A percentile compares a stretch with the other conserved stretches of the same genome.
Conservation (phyloP, 495 filamentous ascomycete genomes). For the Schizothecium vesticola region DNA sequence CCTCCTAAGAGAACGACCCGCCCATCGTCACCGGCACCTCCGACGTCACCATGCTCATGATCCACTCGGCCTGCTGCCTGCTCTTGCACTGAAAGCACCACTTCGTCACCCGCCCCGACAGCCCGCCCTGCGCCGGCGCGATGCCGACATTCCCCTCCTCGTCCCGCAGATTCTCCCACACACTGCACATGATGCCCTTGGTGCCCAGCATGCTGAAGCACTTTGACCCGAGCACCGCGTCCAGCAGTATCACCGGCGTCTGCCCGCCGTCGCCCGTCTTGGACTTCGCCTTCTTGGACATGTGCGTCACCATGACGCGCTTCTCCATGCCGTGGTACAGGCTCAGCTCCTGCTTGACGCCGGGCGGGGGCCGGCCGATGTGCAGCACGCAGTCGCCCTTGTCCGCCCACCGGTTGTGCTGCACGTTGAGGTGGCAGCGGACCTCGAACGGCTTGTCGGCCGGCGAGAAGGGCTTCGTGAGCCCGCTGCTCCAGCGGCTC, state of each 20-base stretch:
- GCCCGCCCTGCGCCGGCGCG: constrained; percentile 63
- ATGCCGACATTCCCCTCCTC: constrained; percentile 61
- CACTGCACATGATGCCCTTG: constrained; percentile 78
- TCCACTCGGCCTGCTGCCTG: constrained; percentile 40
- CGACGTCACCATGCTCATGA: constrained; percentile 39
- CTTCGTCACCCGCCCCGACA: constrained; percentile 64
- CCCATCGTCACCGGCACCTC: constrained; percentile 39
- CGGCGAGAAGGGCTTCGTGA: constrained; percentile 27
- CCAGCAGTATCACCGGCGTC: constrained; percentile 67
- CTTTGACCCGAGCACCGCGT: constrained; percentile 75
- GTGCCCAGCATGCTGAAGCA: constrained; percentile 79
- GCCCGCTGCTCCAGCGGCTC: constrained; percentile 49
- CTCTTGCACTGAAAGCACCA: constrained; percentile 73
- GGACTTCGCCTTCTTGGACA: constrained; percentile 37
- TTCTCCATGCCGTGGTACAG: constrained; percentile 63
- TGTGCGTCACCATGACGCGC: constrained; percentile 64
- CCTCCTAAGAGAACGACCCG: constrained; percentile 4
- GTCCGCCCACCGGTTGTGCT: constrained; percentile 78
- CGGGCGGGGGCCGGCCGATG: constrained; percentile 64
- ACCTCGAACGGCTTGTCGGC: constrained; percentile 54
- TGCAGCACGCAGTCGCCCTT: constrained; percentile 78
- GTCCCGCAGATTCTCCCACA: constrained; percentile 76
- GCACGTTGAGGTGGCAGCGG: constrained; percentile 73
- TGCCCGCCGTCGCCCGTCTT: constrained; percentile 14
- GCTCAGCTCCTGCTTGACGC: constrained; percentile 46